These are phyloP conservation scores for Mortierella antarctica DNA, from an alignment of 192 early-diverging fungal genomes.

Conservation along the genomic window DNA sequence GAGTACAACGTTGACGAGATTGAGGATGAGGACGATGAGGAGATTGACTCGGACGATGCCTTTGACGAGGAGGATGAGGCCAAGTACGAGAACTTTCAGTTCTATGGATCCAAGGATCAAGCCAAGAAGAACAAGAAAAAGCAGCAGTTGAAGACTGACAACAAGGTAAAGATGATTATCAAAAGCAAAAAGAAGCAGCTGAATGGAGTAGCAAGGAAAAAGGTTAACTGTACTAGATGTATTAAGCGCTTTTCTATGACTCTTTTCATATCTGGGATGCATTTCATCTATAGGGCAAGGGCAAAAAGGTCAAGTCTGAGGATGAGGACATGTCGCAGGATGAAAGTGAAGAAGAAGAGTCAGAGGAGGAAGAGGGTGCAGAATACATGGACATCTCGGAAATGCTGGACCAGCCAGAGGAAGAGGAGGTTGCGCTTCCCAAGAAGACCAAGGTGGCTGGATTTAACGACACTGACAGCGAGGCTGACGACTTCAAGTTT, in stretches of 20 bases:
- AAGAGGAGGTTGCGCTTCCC: constrained; percentile 36
- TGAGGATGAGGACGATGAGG: constrained; percentile 91
- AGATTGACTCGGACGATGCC: constrained; percentile 92
- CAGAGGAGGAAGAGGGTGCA: constrained; percentile 48
- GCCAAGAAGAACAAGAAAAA: constrained; percentile 37
- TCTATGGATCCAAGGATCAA: constrained; percentile 64
- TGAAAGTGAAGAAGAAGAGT: constrained; percentile 49
- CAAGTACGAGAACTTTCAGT: constrained; percentile 77
- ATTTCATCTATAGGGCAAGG: constrained; percentile 16
- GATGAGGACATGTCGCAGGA: constrained; percentile 48
- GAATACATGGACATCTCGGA: constrained; percentile 52
- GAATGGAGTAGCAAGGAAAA: not conserved
- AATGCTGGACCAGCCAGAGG: constrained; percentile 50
- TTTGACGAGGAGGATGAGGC: constrained; percentile 90
- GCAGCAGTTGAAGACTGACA: not conserved
- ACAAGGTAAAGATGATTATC: constrained; percentile 15
- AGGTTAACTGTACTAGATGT: not conserved
- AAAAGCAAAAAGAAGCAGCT: not conserved
- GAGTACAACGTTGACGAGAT: constrained; percentile 83
- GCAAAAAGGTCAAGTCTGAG: constrained; percentile 22
- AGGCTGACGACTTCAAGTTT: constrained; percentile 47
- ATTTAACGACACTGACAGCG: constrained; percentile 50
- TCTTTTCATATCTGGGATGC: not conserved
- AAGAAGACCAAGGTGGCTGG: constrained; percentile 56
- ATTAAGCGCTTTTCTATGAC: not conserved